Conservation (phyloP, 1,139 yeast genomes). For the Diutina ranongensis region DNA sequence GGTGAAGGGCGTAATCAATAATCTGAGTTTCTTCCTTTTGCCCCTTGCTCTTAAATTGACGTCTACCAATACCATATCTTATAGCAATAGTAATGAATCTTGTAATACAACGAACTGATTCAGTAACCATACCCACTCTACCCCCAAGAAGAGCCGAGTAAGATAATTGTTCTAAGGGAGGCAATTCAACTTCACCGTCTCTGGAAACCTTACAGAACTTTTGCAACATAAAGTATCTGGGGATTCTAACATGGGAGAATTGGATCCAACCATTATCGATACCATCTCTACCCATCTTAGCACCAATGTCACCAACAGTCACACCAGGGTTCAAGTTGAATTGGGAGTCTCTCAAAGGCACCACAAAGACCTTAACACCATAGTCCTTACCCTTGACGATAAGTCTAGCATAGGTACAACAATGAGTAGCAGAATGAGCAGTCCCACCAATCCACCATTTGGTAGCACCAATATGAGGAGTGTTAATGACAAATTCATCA, state of each 20-base stretch:
- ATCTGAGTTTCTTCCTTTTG: conserved; percentile 7
- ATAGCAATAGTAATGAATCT: conserved; percentile 33
- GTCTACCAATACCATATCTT: conserved; percentile 35
- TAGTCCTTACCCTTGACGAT: conserved; percentile 33
- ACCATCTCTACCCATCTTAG: conserved; percentile 27
- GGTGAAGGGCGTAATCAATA: conserved; percentile 6
- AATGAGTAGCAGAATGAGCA: conserved; percentile 38
- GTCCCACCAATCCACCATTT: conserved; percentile 46
- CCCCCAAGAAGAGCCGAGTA: conserved; percentile 37
- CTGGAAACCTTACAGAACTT: conserved; percentile 33
- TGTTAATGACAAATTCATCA: conserved; percentile 33
- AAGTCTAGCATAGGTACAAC: conserved; percentile 31
- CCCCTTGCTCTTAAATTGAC: conserved; percentile 24
- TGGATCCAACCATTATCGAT: conserved; percentile 7
- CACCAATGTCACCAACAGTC: conserved; percentile 35
- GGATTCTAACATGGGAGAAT: conserved; percentile 30
- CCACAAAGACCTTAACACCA: conserved; percentile 39
- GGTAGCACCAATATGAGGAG: conserved; percentile 40
- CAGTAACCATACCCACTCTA: conserved; percentile 34
- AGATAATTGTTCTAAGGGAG: conserved; percentile 36
- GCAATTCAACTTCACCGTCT: conserved; percentile 30
- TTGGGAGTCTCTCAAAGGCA: conserved; percentile 34
- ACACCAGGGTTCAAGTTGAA: conserved; percentile 35
- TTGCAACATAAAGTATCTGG: conserved; percentile 37
- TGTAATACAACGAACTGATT: conserved; percentile 31